Base-by-base conservation (phyloP, 768 basidiomycete genomes). In the Crepidotus variabilis region DNA sequence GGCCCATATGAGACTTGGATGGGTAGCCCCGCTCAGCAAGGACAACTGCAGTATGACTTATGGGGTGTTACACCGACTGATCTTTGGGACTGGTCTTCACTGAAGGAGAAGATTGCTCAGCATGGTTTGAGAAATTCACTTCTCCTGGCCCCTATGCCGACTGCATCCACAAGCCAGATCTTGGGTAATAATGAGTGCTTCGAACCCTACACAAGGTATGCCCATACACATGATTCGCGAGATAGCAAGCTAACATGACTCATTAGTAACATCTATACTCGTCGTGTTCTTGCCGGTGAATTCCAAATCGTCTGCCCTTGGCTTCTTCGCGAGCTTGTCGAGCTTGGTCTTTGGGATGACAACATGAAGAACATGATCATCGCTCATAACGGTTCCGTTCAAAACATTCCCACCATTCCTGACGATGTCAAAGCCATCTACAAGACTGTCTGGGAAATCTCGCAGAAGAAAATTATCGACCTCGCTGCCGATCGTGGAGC, bases 371-470 rank as follows among this genome's bases (percentile, higher is more conserved):
- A 98, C 76, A 88, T 92, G 82, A 94, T 99, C 72, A 98, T 99
- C 63, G 97, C 97, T 13, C 90, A 96, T 74, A 90, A 94, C 65
- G 96, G 90, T 23, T 90, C 88, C 6, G 72, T 91, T 23, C 93
- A 96, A 69, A 91, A 85, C 69, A 93, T 98, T 62, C 87, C 92
- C 23, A 82, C 67, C 48, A 93, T 98, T 62, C 95, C 96, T 1
- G 87, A 86, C 56, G 85, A 97, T 61, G 80, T 95, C 74, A 98
- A 97, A 75, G 90, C 92, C 0, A 94, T 99, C 76, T 99, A 99
- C 85, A 98, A 98, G 79, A 99, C 96, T n/a, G 96, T 98, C 50
- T 99, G 96, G 96, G 96, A 99, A 77, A 95, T 99, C 72, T 88
- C 85, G 47, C 96, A 98, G 78, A 98, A 98, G 90, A 94, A 92